Evolutionary conservation across 2,329 filamentous ascomycete species (phyloP).

Genomic region (Diplodia corticola): DNA sequence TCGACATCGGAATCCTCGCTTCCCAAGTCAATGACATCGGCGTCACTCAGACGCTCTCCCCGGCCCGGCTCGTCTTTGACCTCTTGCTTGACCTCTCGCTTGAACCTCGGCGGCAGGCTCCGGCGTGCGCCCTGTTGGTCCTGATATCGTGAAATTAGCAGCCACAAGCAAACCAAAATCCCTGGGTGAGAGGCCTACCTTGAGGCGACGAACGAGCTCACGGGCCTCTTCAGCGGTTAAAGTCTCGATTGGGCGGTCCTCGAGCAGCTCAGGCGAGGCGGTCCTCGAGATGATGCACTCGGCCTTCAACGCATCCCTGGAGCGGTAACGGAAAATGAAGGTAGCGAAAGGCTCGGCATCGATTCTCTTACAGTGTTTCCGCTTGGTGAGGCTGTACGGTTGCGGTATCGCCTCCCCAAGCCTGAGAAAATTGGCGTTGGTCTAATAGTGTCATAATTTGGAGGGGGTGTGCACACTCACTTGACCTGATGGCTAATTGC

Average conservation of each 20-base stretch:
- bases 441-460: not conserved
- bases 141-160: not conserved
- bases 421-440: not conserved
- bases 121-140: not conserved
- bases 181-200: conserved; percentile 19
- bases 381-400: too few species aligned
- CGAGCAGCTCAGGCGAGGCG: conserved; percentile 31
- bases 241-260: conserved; percentile 29
- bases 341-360: conserved; percentile 27
- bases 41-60: too few species aligned
- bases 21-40: not conserved
- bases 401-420: not conserved
- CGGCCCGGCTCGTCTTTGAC: not conserved
- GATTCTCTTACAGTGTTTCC: not conserved
- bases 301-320: conserved; percentile 34
- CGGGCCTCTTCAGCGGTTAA: conserved; percentile 30
- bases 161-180: too few species aligned
- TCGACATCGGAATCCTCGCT: not conserved
- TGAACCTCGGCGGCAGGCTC: not conserved
- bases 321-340: conserved; percentile 35
- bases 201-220: conserved; percentile 28
- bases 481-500: conserved; percentile 28
- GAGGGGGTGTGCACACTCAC: conserved; percentile 13
- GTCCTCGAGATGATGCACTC: conserved; percentile 36
- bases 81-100: not conserved